Conservation (phyloP, 257 asterid species). For the Solanum peruvianum region DNA sequence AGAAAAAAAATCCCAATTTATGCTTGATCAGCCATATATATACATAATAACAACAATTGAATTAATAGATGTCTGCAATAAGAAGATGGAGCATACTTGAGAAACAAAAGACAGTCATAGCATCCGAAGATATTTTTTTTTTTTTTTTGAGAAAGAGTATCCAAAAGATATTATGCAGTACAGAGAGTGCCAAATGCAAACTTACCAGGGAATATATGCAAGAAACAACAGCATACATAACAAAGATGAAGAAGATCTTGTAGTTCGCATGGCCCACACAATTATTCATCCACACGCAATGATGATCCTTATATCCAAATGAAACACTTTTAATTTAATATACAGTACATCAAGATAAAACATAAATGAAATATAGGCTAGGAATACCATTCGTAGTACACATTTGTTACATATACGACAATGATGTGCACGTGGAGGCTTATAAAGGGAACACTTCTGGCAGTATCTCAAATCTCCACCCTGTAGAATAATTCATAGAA, state of each 20-base stretch:
- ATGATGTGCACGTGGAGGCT: conserved; percentile 97
- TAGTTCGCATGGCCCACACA: conserved; percentile 94
- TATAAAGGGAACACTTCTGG: conserved; percentile 74
- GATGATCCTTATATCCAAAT: conserved; percentile 76
- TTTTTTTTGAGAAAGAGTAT: background rate
- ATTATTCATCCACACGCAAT: conserved; percentile 89
- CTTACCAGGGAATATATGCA: conserved; percentile 87
- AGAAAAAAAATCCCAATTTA: background rate
- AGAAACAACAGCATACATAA: conserved; percentile 57
- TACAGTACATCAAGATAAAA: conserved; percentile 15
- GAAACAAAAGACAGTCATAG: background rate
- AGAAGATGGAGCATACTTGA: background rate
- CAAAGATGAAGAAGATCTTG: conserved; percentile 68
- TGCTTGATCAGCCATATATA: background rate
- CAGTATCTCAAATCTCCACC: conserved; percentile 91
- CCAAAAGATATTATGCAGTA: background rate
- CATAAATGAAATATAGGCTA: conserved; percentile 14
- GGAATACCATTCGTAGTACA: conserved; percentile 82
- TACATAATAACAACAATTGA: background rate
- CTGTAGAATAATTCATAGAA: conserved; percentile 28
- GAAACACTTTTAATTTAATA: conserved; percentile 24
- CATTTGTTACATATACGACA: conserved; percentile 87
- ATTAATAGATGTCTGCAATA: background rate
- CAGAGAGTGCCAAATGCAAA: background rate
- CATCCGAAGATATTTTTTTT: background rate